These are phyloP conservation scores for Pueraria montana DNA, from an alignment of 306 rosid species.

Conservation along the genomic window DNA sequence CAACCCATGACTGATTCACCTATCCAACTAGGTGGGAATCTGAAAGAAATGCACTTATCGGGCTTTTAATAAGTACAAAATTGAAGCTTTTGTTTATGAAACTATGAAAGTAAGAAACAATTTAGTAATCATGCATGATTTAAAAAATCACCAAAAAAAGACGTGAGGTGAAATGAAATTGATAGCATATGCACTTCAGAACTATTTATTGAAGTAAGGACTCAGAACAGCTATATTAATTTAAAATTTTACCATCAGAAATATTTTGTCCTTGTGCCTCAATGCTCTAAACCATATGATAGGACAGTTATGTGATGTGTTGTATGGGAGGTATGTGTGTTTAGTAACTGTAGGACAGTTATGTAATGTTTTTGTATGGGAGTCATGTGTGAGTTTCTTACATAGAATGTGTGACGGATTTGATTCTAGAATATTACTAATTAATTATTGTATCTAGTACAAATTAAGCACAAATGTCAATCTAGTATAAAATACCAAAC, in stretches of 20 bases:
- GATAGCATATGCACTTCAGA: not conserved
- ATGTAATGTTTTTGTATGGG: not conserved
- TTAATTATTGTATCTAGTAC: no score
- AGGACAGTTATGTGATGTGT: not conserved
- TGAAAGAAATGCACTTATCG: slow-evolving; percentile 5
- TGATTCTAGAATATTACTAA: no score
- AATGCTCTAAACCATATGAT: not conserved
- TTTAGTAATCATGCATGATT: slow-evolving; percentile 15
- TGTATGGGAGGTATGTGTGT: not conserved
- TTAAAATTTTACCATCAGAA: not conserved
- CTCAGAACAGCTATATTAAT: not conserved
- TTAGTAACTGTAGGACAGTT: not conserved
- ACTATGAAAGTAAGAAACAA: not conserved
- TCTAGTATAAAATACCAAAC: no score
- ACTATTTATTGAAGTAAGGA: not conserved
- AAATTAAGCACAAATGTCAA: no score
- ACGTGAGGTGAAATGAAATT: not conserved
- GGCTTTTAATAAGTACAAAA: slow-evolving; percentile 7
- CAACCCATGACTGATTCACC: not conserved
- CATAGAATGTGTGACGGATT: not conserved
- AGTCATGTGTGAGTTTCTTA: not conserved
- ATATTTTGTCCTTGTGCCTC: not conserved
- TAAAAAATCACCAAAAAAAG: not conserved
- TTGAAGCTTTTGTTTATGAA: not conserved
- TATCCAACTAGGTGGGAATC: slow-evolving; percentile 2